Base-by-base conservation (phyloP, 441 rosid genomes). In the Isatis lusitanica region DNA sequence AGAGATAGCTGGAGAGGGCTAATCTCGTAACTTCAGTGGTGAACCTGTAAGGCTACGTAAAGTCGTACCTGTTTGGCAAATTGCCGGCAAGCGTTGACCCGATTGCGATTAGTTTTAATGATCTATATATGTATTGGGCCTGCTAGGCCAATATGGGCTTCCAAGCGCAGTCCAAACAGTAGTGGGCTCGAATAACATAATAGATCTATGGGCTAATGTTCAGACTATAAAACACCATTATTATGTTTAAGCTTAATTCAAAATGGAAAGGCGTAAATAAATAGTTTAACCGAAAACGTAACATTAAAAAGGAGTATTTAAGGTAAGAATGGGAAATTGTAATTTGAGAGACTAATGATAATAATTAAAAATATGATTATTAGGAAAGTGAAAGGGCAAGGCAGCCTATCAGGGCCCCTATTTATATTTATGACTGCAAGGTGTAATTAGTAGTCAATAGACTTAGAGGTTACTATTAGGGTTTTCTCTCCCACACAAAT, bases 71-170 rank as follows among this genome's bases (percentile, higher is more conserved):
- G 73, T 60, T 31, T 35, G 28, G 52, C 59, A 43, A 44, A 44
- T 35, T 50, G 9, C 74, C 79, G 74, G 70, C 79, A 68, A 26
- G 17, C 78, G 70, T 68, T 69, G 69, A 63, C 74, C 74, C 18
- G 18, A 18, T 26, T 1, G 17, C 6, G 9, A 11, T 39, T 62
- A 42, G 18, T 68, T 50, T 51, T 55, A 10, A 1, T 48, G 6
- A 26, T 40, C 7, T 31, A 11, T 8, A 26, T 26, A 1, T 36
- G 6, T 11, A 7, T 51, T 53, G 11, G 36, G 36, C 58, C 15
- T 6, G 2, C 7, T 7, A 35, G 8, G 7, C 38, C 38, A 35
- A 1, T 13, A 42, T 63, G 77, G 66, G 71, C 50, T 31, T 38
- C 31, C 1, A 43, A 28, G 5, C 2, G 9, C 10, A 28, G 35